Conservation (phyloP, 768 basidiomycete species). For the Suillus bovinus region DNA sequence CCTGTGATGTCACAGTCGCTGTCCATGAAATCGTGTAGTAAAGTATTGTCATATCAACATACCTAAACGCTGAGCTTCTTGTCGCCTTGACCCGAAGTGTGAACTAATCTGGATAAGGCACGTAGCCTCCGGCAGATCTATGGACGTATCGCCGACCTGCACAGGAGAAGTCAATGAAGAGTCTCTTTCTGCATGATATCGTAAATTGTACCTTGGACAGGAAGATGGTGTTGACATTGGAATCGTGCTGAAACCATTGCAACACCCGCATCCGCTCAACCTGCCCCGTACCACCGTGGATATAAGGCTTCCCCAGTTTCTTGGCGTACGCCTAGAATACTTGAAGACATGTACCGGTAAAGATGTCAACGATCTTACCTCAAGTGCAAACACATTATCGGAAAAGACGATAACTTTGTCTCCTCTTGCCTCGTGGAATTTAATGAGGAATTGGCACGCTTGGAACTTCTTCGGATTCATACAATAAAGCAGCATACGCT, state of each 20-base stretch:
- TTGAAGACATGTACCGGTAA: constrained; percentile 4
- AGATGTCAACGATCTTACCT: constrained; percentile 51
- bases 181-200: constrained; percentile 11
- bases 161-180: constrained; percentile 18
- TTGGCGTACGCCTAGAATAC: constrained; percentile 82
- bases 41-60: constrained; percentile 21
- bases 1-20: constrained; percentile 44
- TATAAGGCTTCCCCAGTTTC: constrained; percentile 90
- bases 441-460: constrained; percentile 97
- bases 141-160: constrained; percentile 97
- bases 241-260: constrained; percentile 93
- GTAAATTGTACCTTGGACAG: constrained; percentile 76
- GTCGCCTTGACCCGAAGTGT: constrained; percentile 96
- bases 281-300: constrained; percentile 94
- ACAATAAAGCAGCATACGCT: constrained; percentile 95
- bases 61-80: constrained; percentile 97
- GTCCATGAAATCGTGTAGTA: constrained; percentile 19
- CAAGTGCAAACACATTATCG: constrained; percentile 95
- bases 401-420: constrained; percentile 99
- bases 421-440: constrained; percentile 95
- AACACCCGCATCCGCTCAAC: constrained; percentile 94
- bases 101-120: constrained; percentile 99
- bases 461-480: constrained; percentile 99
- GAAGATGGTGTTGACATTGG: constrained; percentile 97
- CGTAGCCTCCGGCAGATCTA: constrained; percentile 98